Conservation (phyloP, 1,284 basidiomycete species). For the Irpex sp. region DNA sequence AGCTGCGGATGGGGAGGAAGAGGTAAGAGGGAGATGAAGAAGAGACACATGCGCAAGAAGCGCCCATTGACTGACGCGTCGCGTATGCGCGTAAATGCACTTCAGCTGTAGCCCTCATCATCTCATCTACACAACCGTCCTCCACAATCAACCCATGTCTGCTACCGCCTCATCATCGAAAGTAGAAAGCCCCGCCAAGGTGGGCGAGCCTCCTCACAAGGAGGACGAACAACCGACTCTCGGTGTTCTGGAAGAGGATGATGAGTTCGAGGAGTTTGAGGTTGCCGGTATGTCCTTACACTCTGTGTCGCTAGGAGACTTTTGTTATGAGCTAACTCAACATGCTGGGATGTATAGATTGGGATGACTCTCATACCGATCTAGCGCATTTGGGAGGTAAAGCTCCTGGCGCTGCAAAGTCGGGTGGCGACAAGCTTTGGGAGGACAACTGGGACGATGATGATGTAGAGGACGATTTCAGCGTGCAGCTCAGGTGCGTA, state of each 20-base stretch:
- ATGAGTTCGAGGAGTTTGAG: conserved; percentile 81
- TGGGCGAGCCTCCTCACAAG: conserved; percentile 33
- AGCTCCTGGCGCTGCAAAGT: conserved; percentile 67
- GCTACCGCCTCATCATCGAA: conserved; percentile 36
- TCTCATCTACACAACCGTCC: neutral
- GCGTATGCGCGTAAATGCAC: neutral
- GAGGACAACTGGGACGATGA: conserved; percentile 99
- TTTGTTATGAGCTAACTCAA: too few species aligned
- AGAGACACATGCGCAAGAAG: neutral
- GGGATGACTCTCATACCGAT: conserved; percentile 83
- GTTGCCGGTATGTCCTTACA: conserved; percentile 52
- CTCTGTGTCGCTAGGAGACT: too few species aligned
- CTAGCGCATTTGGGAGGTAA: conserved; percentile 72
- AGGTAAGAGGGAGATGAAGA: neutral
- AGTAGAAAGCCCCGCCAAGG: conserved; percentile 27
- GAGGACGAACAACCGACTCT: conserved; percentile 48
- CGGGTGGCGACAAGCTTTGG: conserved; percentile 86
- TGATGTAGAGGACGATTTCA: conserved; percentile 97
- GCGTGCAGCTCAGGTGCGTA: conserved; percentile 85
- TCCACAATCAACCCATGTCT: conserved; percentile 20
- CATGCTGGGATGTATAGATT: conserved; percentile 46
- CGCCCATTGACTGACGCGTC: conserved; percentile 10
- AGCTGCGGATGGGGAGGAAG: neutral
- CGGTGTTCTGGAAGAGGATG: conserved; percentile 79
- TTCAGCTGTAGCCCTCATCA: conserved; percentile 1